Percentiles rank a stretch among this genome's conserved stretches.
Conservation (phyloP, 306 rosid genomes). For the Arachis stenosperma region DNA sequence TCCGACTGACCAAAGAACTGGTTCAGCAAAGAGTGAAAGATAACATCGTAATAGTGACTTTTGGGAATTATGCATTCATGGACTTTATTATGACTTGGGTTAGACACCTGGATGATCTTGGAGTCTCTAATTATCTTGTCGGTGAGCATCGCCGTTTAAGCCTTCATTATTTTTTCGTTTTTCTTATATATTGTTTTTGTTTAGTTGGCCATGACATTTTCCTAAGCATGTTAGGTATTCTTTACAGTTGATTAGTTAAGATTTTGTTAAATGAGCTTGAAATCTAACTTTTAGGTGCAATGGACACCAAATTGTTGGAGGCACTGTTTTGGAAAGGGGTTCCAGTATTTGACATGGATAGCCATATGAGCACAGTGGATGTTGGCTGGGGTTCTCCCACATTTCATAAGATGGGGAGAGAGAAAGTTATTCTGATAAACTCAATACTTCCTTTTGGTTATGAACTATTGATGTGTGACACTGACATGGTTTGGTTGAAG, state of each 20-base stretch:
- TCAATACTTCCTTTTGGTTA: conserved; percentile 81
- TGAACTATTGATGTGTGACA: conserved; percentile 96
- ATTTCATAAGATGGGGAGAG: conserved; percentile 98
- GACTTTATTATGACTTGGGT: conserved; percentile 94
- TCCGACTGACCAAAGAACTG: conserved; percentile 69
- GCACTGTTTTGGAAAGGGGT: conserved; percentile 93
- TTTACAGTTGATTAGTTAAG: conserved; percentile 22
- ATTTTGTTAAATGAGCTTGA: conserved; percentile 34
- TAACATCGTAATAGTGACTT: conserved; percentile 79
- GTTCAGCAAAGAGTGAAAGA: conserved; percentile 81
- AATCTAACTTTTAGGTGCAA: conserved; percentile 76
- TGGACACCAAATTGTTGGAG: conserved; percentile 92
- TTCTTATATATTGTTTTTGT: conserved; percentile 10
- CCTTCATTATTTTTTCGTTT: background rate
- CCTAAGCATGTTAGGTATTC: conserved; percentile 9
- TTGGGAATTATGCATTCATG: conserved; percentile 98
- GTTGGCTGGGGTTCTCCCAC: conserved; percentile 99
- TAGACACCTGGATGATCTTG: conserved; percentile 78
- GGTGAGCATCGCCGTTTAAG: conserved; percentile 58
- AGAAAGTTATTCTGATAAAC: conserved; percentile 85
- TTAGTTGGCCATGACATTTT: conserved; percentile 18
- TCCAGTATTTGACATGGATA: conserved; percentile 96
- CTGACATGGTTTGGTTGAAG: conserved; percentile 99
- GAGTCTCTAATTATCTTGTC: conserved; percentile 78
- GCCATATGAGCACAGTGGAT: conserved; percentile 95